Base-by-base conservation (phyloP, 768 basidiomycete genomes). In the Agaricus blazei region DNA sequence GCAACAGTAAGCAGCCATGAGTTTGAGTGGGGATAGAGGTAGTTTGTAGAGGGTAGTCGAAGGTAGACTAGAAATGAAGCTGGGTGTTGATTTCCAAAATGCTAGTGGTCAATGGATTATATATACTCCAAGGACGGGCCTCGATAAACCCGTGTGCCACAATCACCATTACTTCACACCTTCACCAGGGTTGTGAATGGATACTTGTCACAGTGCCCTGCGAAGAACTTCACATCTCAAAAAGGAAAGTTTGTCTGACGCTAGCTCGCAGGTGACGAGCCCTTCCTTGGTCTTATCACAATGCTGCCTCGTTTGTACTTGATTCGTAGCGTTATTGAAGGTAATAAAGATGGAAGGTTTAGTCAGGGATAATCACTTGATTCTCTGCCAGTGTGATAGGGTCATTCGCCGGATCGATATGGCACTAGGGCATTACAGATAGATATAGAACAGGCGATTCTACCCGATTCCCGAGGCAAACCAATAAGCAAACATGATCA, bases 1-100 rank as follows among this genome's bases (percentile, higher is more conserved):
- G 26, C 15, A 19, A 27, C 56, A 52, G 48, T 50, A 49, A 15
- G 31, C 31, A 15, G 41, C 47, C 54, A 56, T 56, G 29, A n/a
- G 46, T n/a, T 4, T 31, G 12, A 41, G 3, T 31, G 27, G 31
- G 15, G 28, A 15, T 26, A 14, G 46, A 48, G 15, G 27, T 48
- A 29, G n/a, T 48, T 48, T 27, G 28, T 28, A 29, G 46, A 34
- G 14, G 44, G 7, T 34, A 19, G 46, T 11, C 27, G 46, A 14
- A 41, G 34, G 19, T 41, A 41, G 19, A 19, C 40, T 12, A 9
- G 40, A 14, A 12, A 24, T 46, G 44, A 27, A 46, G 23, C 28
- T 46, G 26, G 46, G 46, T 28, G 46, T 34, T 48, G 46, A 48
- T 28, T 46, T 11, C 46, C 6, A 28, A 29, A 29, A n/a, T 11